Conservation (phyloP, 1,139 yeast species). For the Yamadazyma membranifaciens region DNA sequence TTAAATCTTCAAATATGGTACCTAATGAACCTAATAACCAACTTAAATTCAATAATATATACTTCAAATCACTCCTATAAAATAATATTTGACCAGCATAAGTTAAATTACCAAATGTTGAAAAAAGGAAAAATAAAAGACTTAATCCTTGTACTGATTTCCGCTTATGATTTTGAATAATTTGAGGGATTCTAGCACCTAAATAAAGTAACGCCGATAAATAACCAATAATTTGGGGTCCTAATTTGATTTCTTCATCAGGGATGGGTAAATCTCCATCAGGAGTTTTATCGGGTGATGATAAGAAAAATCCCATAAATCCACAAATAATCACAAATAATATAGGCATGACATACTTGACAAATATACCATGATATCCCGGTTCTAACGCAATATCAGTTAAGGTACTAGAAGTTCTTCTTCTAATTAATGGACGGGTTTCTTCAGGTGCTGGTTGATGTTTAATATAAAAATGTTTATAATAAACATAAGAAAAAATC, state of each 20-base stretch:
- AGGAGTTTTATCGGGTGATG: constrained; percentile 22
- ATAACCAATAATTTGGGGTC: constrained; percentile 74
- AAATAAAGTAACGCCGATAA: constrained; percentile 66
- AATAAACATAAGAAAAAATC: constrained; percentile 60
- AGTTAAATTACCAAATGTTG: constrained; percentile 73
- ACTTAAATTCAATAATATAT: constrained; percentile 61
- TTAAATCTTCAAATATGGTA: constrained; percentile 64
- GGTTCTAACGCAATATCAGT: constrained; percentile 47
- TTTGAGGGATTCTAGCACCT: constrained; percentile 80
- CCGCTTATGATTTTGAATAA: constrained; percentile 64
- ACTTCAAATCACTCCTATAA: constrained; percentile 59
- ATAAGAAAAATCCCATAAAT: constrained; percentile 54
- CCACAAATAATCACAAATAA: constrained; percentile 71
- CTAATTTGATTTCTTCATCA: constrained; percentile 31
- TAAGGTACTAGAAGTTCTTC: constrained; percentile 46
- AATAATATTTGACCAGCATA: constrained; percentile 74
- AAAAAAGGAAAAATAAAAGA: constrained; percentile 69
- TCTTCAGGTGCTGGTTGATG: constrained; percentile 15
- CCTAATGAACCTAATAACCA: constrained; percentile 79
- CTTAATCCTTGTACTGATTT: constrained; percentile 76
- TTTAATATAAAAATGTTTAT: constrained; percentile 40
- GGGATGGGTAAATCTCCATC: constrained; percentile 7
- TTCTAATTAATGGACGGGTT: constrained; percentile 19
- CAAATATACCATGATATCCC: constrained; percentile 42
- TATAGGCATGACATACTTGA: constrained; percentile 58